These are phyloP conservation scores for Linum usitatissimum DNA, from an alignment of 345 rosid species.

Conservation along the genomic window DNA sequence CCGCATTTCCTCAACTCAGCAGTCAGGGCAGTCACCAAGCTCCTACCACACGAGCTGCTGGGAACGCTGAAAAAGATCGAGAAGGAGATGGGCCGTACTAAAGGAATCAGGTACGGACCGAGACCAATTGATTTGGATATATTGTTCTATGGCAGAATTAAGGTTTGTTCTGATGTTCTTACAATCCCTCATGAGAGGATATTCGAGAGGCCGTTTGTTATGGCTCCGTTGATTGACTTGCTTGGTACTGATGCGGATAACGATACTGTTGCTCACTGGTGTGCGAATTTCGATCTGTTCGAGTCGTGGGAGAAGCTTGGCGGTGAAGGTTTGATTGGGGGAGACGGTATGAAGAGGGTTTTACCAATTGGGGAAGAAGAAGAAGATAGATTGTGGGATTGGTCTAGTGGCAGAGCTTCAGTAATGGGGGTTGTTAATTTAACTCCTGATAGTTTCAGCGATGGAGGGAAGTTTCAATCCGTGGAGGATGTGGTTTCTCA, in stretches of 20 bases:
- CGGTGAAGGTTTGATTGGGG: conserved; percentile 62
- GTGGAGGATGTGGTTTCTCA: conserved; percentile 63
- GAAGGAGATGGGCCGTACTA: conserved; percentile 63
- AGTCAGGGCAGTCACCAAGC: conserved; percentile 66
- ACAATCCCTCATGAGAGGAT: conserved; percentile 77
- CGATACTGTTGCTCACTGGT: conserved; percentile 74
- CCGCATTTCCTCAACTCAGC: conserved; percentile 83
- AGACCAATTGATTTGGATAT: conserved; percentile 88
- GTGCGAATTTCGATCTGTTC: conserved; percentile 46
- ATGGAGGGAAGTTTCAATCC: conserved; percentile 65
- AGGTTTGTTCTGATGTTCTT: conserved; percentile 44
- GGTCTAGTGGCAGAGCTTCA: conserved; percentile 41
- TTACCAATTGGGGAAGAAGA: conserved; percentile 45
- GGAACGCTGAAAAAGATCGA: conserved; percentile 63
- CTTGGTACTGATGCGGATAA: conserved; percentile 53
- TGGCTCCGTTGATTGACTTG: conserved; percentile 85
- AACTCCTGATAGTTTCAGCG: conserved; percentile 94
- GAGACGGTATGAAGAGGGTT: conserved; percentile 67
- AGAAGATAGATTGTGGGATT: conserved; percentile 47
- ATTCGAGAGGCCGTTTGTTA: conserved; percentile 85
- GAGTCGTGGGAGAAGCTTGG: conserved; percentile 73
- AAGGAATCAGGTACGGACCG: conserved; percentile 73
- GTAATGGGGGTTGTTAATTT: conserved; percentile 88
- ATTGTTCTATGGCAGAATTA: conserved; percentile 68
- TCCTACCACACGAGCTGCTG: conserved; percentile 70